Conservation (phyloP, 192 early-diverging fungal genomes). For the Umbelopsis sp. region DNA sequence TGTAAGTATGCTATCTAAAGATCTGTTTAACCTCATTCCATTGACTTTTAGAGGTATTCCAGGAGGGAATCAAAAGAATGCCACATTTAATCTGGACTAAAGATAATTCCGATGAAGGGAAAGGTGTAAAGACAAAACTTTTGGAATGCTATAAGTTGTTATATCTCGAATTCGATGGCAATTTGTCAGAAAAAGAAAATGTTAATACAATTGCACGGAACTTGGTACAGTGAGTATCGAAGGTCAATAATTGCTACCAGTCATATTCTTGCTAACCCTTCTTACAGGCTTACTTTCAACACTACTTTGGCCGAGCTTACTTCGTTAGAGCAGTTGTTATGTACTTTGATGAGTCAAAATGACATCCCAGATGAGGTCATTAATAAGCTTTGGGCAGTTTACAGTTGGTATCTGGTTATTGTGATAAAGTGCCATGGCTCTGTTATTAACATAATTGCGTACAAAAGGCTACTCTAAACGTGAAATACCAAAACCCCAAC, state of each 20-base stretch:
- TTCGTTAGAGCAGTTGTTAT: constrained; percentile 91
- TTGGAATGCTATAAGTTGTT: constrained; percentile 78
- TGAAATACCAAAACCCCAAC: constrained; percentile 67
- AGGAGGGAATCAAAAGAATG: constrained; percentile 92
- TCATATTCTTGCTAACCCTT: constrained; percentile 15
- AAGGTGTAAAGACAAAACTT: constrained; percentile 71
- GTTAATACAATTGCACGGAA: constrained; percentile 70
- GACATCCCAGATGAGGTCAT: constrained; percentile 70
- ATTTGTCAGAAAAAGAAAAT: constrained; percentile 54
- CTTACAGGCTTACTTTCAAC: constrained; percentile 73
- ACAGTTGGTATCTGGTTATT: constrained; percentile 46
- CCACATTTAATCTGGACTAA: constrained; percentile 92
- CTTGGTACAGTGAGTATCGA: constrained; percentile 57
- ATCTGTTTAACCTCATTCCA: not conserved
- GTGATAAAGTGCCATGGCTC: not conserved
- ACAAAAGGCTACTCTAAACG: constrained; percentile 47
- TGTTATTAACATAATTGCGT: not conserved
- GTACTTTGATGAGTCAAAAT: constrained; percentile 69
- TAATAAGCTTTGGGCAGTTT: constrained; percentile 82
- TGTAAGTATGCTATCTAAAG: constrained; percentile 42
- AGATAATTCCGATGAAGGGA: constrained; percentile 69
- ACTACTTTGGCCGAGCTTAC: constrained; percentile 92
- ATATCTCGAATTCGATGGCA: constrained; percentile 68
- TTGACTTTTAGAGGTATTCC: not conserved
- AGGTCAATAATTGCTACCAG: not conserved